phyloP scores from a whole-genome alignment of 805 yeast species.

The Barnettozyma siamensis region DNA sequence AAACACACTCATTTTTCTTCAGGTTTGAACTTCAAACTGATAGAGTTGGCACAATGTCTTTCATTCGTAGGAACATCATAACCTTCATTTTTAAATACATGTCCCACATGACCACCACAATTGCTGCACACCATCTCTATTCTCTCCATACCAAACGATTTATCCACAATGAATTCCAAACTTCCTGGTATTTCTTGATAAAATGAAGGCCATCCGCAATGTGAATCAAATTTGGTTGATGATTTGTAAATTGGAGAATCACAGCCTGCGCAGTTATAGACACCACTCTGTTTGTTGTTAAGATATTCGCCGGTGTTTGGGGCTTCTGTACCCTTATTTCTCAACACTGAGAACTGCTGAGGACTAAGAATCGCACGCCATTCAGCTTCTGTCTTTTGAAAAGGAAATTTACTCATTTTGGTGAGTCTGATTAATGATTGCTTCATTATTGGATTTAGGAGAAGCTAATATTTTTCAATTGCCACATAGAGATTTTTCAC shows the following conservation, averaged over 20 bases:
- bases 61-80: constrained; percentile 75
- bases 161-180: constrained; percentile 55
- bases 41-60: constrained; percentile 92
- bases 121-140: constrained; percentile 83
- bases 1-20: no score
- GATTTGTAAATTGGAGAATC: constrained; percentile 72
- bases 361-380: constrained; percentile 81
- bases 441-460: not conserved
- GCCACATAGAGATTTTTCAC: no score
- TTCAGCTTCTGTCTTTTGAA: constrained; percentile 40
- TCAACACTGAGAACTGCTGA: constrained; percentile 69
- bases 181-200: constrained; percentile 85
- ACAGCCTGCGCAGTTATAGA: constrained; percentile 85
- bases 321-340: constrained; percentile 51
- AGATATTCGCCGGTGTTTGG: constrained; percentile 37
- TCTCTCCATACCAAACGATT: constrained; percentile 68
- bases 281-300: constrained; percentile 46
- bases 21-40: constrained; percentile 58
- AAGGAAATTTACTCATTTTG: not conserved
- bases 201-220: constrained; percentile 99
- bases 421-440: not conserved
- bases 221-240: constrained; percentile 76
- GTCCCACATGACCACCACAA: constrained; percentile 96
- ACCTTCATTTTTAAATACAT: constrained; percentile 92
- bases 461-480: no score